phyloP scores from a whole-genome alignment of 108 stramenopile genomes.

The Nannochloropsis gaditana region DNA sequence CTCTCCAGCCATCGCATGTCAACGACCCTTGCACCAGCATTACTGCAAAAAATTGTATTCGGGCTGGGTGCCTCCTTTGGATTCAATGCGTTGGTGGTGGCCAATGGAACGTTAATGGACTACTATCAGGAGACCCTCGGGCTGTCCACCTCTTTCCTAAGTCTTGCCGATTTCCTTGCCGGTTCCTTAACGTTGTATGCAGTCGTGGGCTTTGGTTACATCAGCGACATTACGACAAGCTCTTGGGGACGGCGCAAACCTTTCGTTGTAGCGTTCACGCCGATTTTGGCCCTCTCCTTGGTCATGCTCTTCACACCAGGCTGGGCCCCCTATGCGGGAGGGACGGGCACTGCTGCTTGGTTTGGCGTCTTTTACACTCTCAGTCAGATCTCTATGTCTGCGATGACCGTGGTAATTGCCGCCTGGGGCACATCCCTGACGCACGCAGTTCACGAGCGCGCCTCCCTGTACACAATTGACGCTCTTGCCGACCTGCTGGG shows the following conservation, averaged over 20 bases:
- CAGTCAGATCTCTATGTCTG: background rate
- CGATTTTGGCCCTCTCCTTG: background rate
- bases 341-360: background rate
- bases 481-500: background rate
- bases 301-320: constrained; percentile 1
- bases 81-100: background rate
- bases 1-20: background rate
- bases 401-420: background rate
- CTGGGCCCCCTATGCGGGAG: background rate
- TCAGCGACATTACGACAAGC: background rate
- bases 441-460: background rate
- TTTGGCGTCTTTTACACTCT: background rate
- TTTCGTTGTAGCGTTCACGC: background rate
- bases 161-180: background rate
- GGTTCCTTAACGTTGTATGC: constrained; percentile 19
- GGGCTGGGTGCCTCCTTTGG: background rate
- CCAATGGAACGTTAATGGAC: constrained; percentile 4
- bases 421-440: background rate
- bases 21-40: background rate
- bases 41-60: background rate
- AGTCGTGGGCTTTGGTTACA: background rate
- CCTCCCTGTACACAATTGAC: background rate
- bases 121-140: background rate
- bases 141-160: constrained; percentile 17
- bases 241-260: background rate